Evolutionary conservation across 2,329 filamentous ascomycete genomes (phyloP).

Genomic region (Alternaria arborescens): DNA sequence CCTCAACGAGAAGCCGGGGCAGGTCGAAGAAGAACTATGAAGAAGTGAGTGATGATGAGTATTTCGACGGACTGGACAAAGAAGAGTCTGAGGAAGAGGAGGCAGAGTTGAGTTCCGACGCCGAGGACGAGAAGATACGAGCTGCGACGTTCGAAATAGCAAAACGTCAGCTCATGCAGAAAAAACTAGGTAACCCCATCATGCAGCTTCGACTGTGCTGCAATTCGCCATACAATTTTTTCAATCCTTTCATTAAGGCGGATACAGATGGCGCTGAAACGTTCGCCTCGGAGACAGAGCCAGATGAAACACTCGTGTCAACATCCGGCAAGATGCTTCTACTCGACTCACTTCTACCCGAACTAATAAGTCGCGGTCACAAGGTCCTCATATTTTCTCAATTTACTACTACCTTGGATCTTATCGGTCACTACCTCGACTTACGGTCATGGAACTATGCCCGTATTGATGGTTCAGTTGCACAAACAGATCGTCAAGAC

Average conservation of each 20-base stretch:
- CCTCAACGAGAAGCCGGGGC: conserved; percentile 62
- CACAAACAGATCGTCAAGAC: conserved; percentile 66
- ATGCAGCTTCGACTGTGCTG: conserved; percentile 92
- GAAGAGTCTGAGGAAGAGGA: conserved; percentile 54
- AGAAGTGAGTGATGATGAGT: conserved; percentile 82
- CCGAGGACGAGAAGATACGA: conserved; percentile 69
- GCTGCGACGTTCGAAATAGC: conserved; percentile 77
- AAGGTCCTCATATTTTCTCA: conserved; percentile 97
- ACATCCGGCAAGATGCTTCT: conserved; percentile 96
- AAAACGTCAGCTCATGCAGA: conserved; percentile 85
- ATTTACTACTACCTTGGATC: conserved; percentile 92
- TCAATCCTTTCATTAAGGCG: conserved; percentile 76
- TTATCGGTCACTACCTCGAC: conserved; percentile 86
- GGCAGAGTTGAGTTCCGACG: conserved; percentile 55
- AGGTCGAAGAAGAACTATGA: conserved; percentile 67
- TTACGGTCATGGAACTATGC: conserved; percentile 82
- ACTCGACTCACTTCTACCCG: conserved; percentile 82
- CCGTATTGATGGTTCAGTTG: conserved; percentile 88
- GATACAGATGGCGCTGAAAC: conserved; percentile 60
- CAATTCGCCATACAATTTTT: conserved; percentile 96
- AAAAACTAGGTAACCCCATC: conserved; percentile 91
- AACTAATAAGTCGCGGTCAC: conserved; percentile 76
- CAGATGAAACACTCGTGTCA: conserved; percentile 83
- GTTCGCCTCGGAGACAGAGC: conserved; percentile 58
- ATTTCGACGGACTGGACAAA: conserved; percentile 79